Percentiles rank a stretch among this genome's conserved stretches.
These are phyloP conservation scores for Trichosporon coremiiforme DNA, from an alignment of 1,284 basidiomycete species.

Conservation along the genomic window DNA sequence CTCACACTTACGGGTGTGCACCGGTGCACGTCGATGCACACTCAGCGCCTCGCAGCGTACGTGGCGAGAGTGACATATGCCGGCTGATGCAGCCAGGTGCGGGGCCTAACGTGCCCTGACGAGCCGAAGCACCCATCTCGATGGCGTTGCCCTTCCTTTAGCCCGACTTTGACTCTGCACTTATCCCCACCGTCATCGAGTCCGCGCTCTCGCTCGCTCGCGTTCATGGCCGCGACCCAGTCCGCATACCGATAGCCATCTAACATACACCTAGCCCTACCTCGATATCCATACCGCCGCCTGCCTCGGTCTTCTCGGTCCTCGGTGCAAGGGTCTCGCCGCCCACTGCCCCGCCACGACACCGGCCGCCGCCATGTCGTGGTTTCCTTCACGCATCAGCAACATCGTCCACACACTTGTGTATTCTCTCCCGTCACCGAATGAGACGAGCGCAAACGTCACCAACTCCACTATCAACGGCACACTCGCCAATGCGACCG, in stretches of 20 bases:
- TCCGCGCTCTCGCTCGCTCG: background rate
- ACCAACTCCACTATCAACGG: slow-evolving; percentile 63
- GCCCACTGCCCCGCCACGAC: slow-evolving; percentile 1
- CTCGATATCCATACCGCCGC: slow-evolving; percentile 3
- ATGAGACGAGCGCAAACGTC: slow-evolving; percentile 49
- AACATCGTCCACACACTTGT: slow-evolving; percentile 42
- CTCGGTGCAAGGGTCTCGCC: background rate
- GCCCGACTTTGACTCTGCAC: background rate
- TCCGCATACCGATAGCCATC: background rate
- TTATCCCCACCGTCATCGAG: background rate
- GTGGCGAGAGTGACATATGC: background rate
- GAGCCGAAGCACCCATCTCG: slow-evolving; percentile 9
- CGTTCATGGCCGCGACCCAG: background rate
- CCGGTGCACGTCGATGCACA: background rate
- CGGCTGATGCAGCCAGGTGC: background rate
- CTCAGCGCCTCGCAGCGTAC: background rate
- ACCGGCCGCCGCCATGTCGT: slow-evolving; percentile 17
- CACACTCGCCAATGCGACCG: slow-evolving; percentile 62
- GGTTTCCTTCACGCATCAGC: slow-evolving; percentile 15
- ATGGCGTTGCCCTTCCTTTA: slow-evolving; percentile 9
- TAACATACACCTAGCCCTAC: slow-evolving; percentile 4
- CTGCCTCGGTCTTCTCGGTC: background rate
- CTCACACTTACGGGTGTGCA: background rate
- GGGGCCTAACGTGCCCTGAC: slow-evolving; percentile 5
- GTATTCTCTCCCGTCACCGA: slow-evolving; percentile 47